phyloP scores from a whole-genome alignment of 2,329 filamentous ascomycete genomes.

The Neonectria sp. region DNA sequence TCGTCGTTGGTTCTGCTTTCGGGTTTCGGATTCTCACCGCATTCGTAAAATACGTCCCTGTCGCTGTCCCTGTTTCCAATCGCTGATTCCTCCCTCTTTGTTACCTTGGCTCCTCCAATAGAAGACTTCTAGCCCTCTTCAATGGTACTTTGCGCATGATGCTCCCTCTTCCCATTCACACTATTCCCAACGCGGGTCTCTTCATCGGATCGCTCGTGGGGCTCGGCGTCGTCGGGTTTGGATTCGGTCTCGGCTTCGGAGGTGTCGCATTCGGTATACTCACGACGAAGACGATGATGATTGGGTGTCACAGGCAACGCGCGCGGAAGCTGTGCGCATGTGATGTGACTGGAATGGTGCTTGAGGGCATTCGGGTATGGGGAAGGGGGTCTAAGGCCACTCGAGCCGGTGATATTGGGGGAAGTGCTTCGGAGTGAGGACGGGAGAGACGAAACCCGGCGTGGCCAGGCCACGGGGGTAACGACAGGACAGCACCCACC shows the following conservation, averaged over 20 bases:
- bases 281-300: constrained; percentile 66
- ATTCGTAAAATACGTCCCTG: constrained; percentile 39
- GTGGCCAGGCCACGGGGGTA: constrained; percentile 59
- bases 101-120: constrained; percentile 18
- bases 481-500: constrained; percentile 79
- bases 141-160: background rate
- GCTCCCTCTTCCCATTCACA: constrained; percentile 10
- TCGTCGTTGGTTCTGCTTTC: constrained; percentile 32
- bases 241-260: constrained; percentile 47
- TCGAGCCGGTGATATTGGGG: constrained; percentile 41
- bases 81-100: background rate
- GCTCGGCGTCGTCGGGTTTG: constrained; percentile 45
- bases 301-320: constrained; percentile 32
- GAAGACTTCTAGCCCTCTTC: constrained; percentile 43
- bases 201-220: constrained; percentile 5
- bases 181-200: constrained; percentile 21
- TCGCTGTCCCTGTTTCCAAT: constrained; percentile 27
- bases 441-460: constrained; percentile 60
- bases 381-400: constrained; percentile 51
- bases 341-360: constrained; percentile 43
- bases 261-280: constrained; percentile 56
- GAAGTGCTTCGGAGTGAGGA: constrained; percentile 52
- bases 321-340: constrained; percentile 38
- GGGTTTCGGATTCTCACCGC: constrained; percentile 22
- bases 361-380: constrained; percentile 59